These are phyloP conservation scores for Yarrowia divulgata DNA, from an alignment of 805 yeast genomes.

Conservation along the genomic window DNA sequence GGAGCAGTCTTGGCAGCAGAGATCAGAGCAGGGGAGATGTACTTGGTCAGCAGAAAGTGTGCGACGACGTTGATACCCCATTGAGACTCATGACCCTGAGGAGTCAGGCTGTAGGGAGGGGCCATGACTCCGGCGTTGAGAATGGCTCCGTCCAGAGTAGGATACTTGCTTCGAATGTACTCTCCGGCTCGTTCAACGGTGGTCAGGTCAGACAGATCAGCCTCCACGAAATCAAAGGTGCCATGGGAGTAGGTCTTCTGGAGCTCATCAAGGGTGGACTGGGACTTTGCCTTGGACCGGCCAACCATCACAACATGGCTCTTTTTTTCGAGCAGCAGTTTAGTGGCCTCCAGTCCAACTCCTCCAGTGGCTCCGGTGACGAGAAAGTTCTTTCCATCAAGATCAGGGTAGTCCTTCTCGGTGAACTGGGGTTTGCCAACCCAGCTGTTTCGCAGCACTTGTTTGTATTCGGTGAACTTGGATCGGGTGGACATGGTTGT, in stretches of 20 bases:
- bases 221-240: slow-evolving; percentile 27
- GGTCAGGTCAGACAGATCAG: slow-evolving; percentile 25
- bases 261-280: slow-evolving; percentile 15
- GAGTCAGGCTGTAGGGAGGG: slow-evolving; percentile 52
- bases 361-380: slow-evolving; percentile 42
- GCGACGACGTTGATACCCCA: slow-evolving; percentile 59
- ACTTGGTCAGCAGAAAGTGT: slow-evolving; percentile 55
- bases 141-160: slow-evolving; percentile 43
- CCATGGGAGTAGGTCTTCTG: slow-evolving; percentile 6
- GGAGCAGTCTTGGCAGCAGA: slow-evolving; percentile 49
- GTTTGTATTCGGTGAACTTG: slow-evolving; percentile 32
- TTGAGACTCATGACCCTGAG: slow-evolving; percentile 58
- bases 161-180: slow-evolving; percentile 20
- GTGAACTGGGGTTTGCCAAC: slow-evolving; percentile 44
- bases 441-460: slow-evolving; percentile 13
- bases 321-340: slow-evolving; percentile 13
- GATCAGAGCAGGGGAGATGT: slow-evolving; percentile 52
- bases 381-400: slow-evolving; percentile 46
- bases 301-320: slow-evolving; percentile 20
- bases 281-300: slow-evolving; percentile 19
- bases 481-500: slow-evolving; percentile 12
- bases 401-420: slow-evolving; percentile 48
- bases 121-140: slow-evolving; percentile 58
- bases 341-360: slow-evolving; percentile 30
- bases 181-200: slow-evolving; percentile 15